These are phyloP conservation scores for Diplodia scrobiculata DNA, from an alignment of 2,329 filamentous ascomycete genomes.

Conservation along the genomic window DNA sequence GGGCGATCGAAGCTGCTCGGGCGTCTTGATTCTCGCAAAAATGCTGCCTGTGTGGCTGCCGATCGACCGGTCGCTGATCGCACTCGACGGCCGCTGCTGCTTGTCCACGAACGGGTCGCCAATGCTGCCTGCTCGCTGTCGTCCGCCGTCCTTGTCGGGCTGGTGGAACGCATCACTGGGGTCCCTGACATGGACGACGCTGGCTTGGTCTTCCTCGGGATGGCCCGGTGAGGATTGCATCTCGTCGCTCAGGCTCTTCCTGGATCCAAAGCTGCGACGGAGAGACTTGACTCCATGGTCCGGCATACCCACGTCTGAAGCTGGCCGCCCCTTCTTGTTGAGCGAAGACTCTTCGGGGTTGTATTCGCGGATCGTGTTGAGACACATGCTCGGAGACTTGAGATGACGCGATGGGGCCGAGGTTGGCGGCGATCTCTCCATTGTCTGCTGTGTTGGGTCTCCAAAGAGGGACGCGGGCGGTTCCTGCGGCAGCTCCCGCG, in stretches of 20 bases:
- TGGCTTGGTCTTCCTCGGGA: constrained; percentile 44
- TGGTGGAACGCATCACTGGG: not conserved
- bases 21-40: constrained; percentile 45
- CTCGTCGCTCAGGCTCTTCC: constrained; percentile 10
- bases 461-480: constrained; percentile 8
- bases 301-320: constrained; percentile 48
- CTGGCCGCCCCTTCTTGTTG: constrained; percentile 48
- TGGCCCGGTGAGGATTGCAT: constrained; percentile 12
- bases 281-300: constrained; percentile 49
- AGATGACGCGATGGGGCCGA: constrained; percentile 35
- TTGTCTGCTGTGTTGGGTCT: not conserved
- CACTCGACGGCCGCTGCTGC: constrained; percentile 45
- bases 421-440: constrained; percentile 3
- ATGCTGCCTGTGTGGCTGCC: constrained; percentile 36
- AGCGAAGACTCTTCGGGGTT: constrained; percentile 49
- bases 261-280: constrained; percentile 33
- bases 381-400: constrained; percentile 41
- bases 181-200: not conserved
- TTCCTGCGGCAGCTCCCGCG: not conserved
- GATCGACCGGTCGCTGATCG: constrained; percentile 50
- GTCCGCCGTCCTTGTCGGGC: too few relatives aligned
- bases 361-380: constrained; percentile 58
- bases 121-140: constrained; percentile 11
- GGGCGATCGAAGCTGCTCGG: constrained; percentile 60
- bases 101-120: constrained; percentile 37